Conservation (phyloP, 768 basidiomycete species). For the Collybia sordida region DNA sequence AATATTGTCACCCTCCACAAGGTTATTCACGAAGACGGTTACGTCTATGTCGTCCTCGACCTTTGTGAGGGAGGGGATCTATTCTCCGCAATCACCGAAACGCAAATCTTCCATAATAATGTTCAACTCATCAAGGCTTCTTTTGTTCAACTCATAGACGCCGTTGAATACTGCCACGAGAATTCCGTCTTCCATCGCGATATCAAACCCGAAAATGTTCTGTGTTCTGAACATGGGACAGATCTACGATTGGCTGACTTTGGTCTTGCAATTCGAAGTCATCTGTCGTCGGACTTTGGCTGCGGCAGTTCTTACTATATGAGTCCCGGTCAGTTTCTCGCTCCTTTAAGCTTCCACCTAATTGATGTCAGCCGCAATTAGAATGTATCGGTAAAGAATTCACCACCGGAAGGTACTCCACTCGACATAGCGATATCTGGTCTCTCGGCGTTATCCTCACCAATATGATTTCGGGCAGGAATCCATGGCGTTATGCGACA, state of each 20-base stretch:
- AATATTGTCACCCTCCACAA: conserved; percentile 72
- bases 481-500: conserved; percentile 76
- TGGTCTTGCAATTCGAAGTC: conserved; percentile 59
- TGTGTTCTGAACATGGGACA: conserved; percentile 54
- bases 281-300: conserved; percentile 46
- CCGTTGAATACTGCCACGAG: conserved; percentile 71
- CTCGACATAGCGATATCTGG: conserved; percentile 70
- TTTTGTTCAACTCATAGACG: conserved; percentile 81
- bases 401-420: conserved; percentile 50
- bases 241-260: conserved; percentile 73
- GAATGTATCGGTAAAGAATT: conserved; percentile 55
- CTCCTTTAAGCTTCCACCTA: conserved; percentile 1
- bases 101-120: conserved; percentile 53
- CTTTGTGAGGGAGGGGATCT: conserved; percentile 63
- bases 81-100: conserved; percentile 66
- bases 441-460: conserved; percentile 77
- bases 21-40: conserved; percentile 57
- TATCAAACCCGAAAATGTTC: conserved; percentile 83
- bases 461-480: conserved; percentile 77
- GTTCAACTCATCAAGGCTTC: conserved; percentile 60
- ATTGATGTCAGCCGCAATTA: conserved; percentile 20
- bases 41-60: conserved; percentile 68
- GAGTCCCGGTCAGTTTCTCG: conserved; percentile 57
- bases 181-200: conserved; percentile 80
- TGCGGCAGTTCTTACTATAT: conserved; percentile 67